Evolutionary conservation across 2,329 filamentous ascomycete genomes (phyloP), one percentile per base, ranked within the genome.

Genomic region (Alternaria sp.): DNA sequence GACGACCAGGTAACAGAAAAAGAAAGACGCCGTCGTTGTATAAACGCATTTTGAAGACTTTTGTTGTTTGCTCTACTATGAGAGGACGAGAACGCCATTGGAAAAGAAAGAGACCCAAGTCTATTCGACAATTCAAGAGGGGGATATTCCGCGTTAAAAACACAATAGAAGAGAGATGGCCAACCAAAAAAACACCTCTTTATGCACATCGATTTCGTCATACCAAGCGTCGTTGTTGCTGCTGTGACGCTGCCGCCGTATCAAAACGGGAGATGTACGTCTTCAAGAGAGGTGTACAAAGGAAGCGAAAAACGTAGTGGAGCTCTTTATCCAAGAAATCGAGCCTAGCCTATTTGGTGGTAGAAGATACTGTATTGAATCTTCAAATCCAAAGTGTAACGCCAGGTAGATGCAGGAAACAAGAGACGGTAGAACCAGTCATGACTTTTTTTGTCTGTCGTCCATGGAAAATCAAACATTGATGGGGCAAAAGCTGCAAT

Each of bases 191-290:
- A 70, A 73, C 72, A 73, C 71, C 73, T 65, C 67, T 75, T 62
- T 69, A 75, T 77, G 74, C 72, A 74, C 68, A 75, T 74, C 70
- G 67, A 64, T 54, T 38, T 74, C 70, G 67, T 75, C 14, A 67
- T 72, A 72, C 69, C 73, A 68, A 63, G 62, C 68, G 59, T 54
- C 68, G 59, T 54, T 60, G 40, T 30, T 49, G 20, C 0, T 49
- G 28, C 30, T n/a, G 30, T 50, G 55, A 59, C 60, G 36, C 45
- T 49, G 54, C 32, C 32, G 49, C 43, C 41, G 38, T 63, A 60
- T 69, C 62, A 68, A 70, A 69, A 72, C 72, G 63, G 63, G 57
- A 68, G 67, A 74, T 74, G 70, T 63, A 67, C 63, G 48, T 62
- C 53, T 45, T 45, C 64, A 22, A 38, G 46, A 73, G 69, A 68